Base-by-base conservation (phyloP, 345 rosid species). In the Salix caprea region DNA sequence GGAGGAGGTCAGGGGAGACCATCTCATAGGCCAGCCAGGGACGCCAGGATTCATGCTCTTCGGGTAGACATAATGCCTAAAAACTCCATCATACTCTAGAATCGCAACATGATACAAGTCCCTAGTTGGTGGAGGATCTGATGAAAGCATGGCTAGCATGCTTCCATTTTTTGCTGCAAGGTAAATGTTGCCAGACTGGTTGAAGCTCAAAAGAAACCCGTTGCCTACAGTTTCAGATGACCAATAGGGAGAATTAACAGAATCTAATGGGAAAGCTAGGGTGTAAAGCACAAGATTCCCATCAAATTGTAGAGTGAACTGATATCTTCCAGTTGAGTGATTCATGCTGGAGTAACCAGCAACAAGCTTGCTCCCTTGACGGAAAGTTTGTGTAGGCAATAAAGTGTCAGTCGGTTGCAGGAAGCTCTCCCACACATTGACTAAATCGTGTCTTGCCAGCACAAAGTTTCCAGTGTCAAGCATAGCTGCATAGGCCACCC, bases 1-100 rank as follows among this genome's bases (percentile, higher is more conserved):
- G 50, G 50, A 44, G 18, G 50, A 12, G n/a, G 64, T 72, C 21
- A 76, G 50, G 14, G 65, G 5, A 4, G 82, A 67, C 86, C 84
- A 80, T 16, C 42, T 52, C 11, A 36, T 76, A 44, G 50, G 50
- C 50, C 50, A 13, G 5, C 50, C 50, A 44, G 50, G 5, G 30
- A 1, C 60, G 19, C 44, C 2, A 28, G 60, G 46, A 14, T 37
- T 14, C 6, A 15, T 61, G 34, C 24, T 72, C 73, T 73, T 81
- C 8, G 82, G 84, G 32, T 75, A 75, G 40, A 67, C 34, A 18
- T 81, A 84, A 1, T 30, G 76, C 77, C 80, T 75, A n/a, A 84
- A 76, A 26, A 81, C 76, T 16, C 82, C 84, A 78, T 84, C 82
- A 16, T 32, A 44, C 1, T 81, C 84, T 8, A 84, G 61, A 30